A percentile compares a stretch with the other conserved stretches of the same genome.
These are phyloP conservation scores for Sporothrix inflata DNA, from an alignment of 2,329 filamentous ascomycete species.

Conservation along the genomic window DNA sequence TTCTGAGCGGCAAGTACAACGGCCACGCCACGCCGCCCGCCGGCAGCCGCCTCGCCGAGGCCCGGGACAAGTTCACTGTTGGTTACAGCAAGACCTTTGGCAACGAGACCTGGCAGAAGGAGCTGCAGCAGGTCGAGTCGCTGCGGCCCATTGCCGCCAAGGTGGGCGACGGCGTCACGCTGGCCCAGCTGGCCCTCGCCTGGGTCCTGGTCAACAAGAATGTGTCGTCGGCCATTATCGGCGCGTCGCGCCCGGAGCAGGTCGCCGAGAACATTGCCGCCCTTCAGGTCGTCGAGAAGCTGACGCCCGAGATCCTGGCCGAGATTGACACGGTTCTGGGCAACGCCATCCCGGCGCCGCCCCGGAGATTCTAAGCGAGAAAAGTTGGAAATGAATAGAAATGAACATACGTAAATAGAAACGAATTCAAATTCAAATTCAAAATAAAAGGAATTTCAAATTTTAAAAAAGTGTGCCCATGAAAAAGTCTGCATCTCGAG, in stretches of 20 bases:
- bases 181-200: constrained; percentile 55
- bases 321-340: constrained; percentile 52
- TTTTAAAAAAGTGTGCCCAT: not conserved
- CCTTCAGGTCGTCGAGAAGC: constrained; percentile 50
- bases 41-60: constrained; percentile 62
- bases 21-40: constrained; percentile 42
- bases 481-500: not conserved
- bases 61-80: constrained; percentile 59
- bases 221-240: constrained; percentile 57
- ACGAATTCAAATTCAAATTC: not conserved
- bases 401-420: not conserved
- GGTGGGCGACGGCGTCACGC: constrained; percentile 58
- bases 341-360: constrained; percentile 28
- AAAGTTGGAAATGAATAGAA: not conserved
- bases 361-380: constrained; percentile 20
- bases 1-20: constrained; percentile 68
- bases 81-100: constrained; percentile 48
- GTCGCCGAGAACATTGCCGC: constrained; percentile 55
- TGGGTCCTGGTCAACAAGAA: constrained; percentile 60
- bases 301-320: constrained; percentile 54
- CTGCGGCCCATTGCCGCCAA: constrained; percentile 55
- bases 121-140: constrained; percentile 24
- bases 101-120: constrained; percentile 51
- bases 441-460: not conserved
- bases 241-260: constrained; percentile 56